Conservation (phyloP, 495 filamentous ascomycete species). For the Penicillium odoratum region DNA sequence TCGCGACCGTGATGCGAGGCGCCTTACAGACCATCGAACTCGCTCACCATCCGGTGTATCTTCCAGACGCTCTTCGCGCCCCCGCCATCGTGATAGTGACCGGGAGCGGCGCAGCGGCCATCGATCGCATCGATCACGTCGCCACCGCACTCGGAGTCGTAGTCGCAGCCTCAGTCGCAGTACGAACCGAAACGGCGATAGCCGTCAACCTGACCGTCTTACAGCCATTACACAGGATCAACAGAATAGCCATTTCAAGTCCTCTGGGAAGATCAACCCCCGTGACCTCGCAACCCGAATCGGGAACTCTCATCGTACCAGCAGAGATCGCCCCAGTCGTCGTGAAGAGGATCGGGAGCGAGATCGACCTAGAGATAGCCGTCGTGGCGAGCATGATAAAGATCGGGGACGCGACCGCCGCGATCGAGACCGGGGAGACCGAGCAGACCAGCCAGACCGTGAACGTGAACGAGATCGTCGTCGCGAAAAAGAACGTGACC, state of each 20-base stretch:
- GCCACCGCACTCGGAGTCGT: conserved; percentile 51
- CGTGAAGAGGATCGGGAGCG: conserved; percentile 37
- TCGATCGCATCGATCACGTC: conserved; percentile 47
- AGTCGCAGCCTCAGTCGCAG: conserved; percentile 30
- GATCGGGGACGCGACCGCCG: conserved; percentile 27
- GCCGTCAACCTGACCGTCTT: conserved; percentile 26
- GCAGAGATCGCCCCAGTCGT: conserved; percentile 41
- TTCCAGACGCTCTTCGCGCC: conserved; percentile 50
- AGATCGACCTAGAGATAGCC: conserved; percentile 25
- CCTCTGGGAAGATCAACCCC: conserved; percentile 11
- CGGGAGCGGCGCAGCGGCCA: conserved; percentile 37
- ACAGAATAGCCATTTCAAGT: conserved; percentile 21
- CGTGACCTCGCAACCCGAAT: conserved; percentile 26
- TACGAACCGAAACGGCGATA: conserved; percentile 30
- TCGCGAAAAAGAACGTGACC: conserved; percentile 44
- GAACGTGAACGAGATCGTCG: conserved; percentile 38
- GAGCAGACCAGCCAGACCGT: conserved; percentile 28
- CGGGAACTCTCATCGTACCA: conserved; percentile 34
- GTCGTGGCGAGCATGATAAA: conserved; percentile 35
- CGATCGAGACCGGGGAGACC: conserved; percentile 39
- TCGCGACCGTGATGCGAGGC: conserved; percentile 36
- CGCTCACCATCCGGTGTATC: conserved; percentile 55
- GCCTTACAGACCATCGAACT: conserved; percentile 34
- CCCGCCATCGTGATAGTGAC: conserved; percentile 46
- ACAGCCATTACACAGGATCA: conserved; percentile 18